These are phyloP conservation scores for Lactifluus hygrophoroides DNA, from an alignment of 768 basidiomycete species.

Conservation along the genomic window DNA sequence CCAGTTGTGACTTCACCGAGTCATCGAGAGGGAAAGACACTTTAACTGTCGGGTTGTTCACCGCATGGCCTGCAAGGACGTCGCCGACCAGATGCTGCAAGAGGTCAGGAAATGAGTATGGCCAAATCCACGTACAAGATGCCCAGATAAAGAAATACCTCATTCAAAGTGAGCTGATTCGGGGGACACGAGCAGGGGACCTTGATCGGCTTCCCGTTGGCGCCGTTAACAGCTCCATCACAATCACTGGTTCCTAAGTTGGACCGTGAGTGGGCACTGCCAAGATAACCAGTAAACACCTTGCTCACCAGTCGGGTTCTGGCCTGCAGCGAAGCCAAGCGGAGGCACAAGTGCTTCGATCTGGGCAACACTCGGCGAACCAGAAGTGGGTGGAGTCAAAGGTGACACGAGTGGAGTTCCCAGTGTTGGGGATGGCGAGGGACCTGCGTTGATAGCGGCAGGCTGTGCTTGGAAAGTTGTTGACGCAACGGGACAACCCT, in stretches of 20 bases:
- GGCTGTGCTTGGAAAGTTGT: constrained; percentile 45
- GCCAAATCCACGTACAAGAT: background rate
- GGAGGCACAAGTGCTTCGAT: constrained; percentile 22
- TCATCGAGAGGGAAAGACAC: constrained; percentile 58
- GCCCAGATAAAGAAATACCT: constrained; percentile 7
- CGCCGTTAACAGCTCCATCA: constrained; percentile 24
- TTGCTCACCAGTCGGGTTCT: constrained; percentile 23
- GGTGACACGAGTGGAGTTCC: too few species aligned
- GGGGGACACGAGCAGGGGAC: constrained; percentile 38
- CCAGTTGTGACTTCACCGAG: constrained; percentile 41
- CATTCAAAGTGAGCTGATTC: constrained; percentile 27
- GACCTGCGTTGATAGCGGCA: constrained; percentile 14
- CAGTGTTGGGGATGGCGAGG: background rate
- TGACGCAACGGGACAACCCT: constrained; percentile 55
- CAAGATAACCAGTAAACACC: background rate
- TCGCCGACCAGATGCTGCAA: constrained; percentile 1
- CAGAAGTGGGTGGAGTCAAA: background rate
- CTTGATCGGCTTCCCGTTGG: constrained; percentile 30
- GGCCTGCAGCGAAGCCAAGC: constrained; percentile 24
- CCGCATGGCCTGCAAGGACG: constrained; percentile 28
- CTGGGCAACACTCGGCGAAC: background rate
- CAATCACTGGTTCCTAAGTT: constrained; percentile 19
- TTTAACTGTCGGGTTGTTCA: constrained; percentile 53
- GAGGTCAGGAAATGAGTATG: background rate
- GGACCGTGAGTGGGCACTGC: background rate